Conservation (phyloP, 23 red algal species). For the Gracilaria caudata region DNA sequence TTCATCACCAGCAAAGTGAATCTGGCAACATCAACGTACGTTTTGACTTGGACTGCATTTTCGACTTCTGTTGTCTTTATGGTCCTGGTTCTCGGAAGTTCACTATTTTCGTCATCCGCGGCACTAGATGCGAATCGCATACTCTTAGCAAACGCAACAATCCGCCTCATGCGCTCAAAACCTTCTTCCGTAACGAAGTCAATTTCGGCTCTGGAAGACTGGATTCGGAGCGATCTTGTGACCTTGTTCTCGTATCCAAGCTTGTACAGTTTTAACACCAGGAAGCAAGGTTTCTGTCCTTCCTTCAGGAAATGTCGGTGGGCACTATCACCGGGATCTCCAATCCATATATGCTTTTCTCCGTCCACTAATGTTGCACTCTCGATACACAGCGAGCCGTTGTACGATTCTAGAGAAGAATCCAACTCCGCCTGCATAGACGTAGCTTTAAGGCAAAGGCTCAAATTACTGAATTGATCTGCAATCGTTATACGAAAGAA, state of each 20-base stretch:
- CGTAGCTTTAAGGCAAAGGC: background rate
- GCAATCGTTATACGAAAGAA: background rate
- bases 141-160: background rate
- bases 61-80: background rate
- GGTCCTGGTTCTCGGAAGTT: background rate
- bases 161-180: background rate
- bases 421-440: slow-evolving; percentile 6
- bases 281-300: background rate
- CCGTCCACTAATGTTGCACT: background rate
- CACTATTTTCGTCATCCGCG: background rate
- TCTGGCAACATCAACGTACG: background rate
- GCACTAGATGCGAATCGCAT: background rate
- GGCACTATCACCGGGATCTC: background rate
- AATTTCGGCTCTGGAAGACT: background rate
- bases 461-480: background rate
- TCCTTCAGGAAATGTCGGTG: background rate
- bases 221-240: background rate
- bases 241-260: background rate
- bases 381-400: background rate
- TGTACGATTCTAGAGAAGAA: slow-evolving; percentile 16
- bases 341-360: background rate
- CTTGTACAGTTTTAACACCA: slow-evolving; percentile 3
- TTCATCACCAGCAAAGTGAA: background rate
- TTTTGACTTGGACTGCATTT: background rate
- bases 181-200: background rate